Conservation (phyloP, 1,284 basidiomycete genomes). For the Phellinidium pouzarii region DNA sequence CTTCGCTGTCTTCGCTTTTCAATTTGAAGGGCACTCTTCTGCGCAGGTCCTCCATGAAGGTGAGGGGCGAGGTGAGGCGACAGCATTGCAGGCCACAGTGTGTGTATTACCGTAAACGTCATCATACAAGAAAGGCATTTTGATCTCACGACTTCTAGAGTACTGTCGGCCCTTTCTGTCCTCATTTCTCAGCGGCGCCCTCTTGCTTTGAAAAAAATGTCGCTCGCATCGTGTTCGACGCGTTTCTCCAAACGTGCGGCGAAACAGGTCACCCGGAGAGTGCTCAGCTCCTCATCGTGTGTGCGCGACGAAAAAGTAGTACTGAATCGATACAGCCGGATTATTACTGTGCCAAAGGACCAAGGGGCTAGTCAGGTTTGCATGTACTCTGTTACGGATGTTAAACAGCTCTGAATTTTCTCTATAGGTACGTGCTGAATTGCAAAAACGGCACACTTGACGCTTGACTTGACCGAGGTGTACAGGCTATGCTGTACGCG, state of each 20-base stretch:
- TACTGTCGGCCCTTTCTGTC: neutral
- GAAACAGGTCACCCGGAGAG: slow-evolving; percentile 1
- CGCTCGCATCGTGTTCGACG: slow-evolving; percentile 4
- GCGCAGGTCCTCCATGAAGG: slow-evolving; percentile 8
- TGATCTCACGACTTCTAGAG: neutral
- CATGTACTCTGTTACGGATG: slow-evolving; percentile 16
- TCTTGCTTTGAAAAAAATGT: no score
- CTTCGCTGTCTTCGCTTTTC: neutral
- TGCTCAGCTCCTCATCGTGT: slow-evolving; percentile 9
- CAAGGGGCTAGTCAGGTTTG: slow-evolving; percentile 88
- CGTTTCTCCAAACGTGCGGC: slow-evolving; percentile 2
- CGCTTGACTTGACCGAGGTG: neutral
- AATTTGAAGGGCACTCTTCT: slow-evolving; percentile 12
- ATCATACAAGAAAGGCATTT: neutral
- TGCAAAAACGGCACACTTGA: slow-evolving; percentile 1
- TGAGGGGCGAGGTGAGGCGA: neutral
- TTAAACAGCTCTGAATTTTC: neutral
- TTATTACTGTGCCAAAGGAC: slow-evolving; percentile 82
- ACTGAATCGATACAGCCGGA: slow-evolving; percentile 81
- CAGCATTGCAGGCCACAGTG: neutral
- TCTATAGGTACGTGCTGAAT: neutral
- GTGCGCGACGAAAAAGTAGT: slow-evolving; percentile 38
- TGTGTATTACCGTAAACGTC: neutral
- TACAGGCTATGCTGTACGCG: slow-evolving; percentile 91
- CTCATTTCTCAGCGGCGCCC: no score